Evolutionary conservation across 2,329 filamentous ascomycete genomes (phyloP), one percentile per base, ranked within the genome.

Genomic region (Blastomyces emzantsi): DNA sequence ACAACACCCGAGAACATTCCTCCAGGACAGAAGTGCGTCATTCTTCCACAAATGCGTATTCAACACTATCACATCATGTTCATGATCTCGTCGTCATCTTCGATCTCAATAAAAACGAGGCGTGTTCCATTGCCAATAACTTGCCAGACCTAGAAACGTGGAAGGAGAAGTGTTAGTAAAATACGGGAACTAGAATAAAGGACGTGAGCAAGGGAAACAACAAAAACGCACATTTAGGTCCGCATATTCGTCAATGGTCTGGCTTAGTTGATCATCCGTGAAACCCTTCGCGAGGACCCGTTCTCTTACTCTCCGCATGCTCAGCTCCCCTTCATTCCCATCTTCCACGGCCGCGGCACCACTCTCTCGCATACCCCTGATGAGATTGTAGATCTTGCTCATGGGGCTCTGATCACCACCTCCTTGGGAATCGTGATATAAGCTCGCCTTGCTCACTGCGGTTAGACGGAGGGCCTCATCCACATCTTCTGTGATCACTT

Each of bases 201-300:
- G 6, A 30, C 7, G 15, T 9, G 33, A 51, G 47, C 30, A 39
- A 59, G 61, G 30, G 61, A 9, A 43, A 63, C 51, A 61, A n/a
- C 1, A 63, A 72, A 72, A 68, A 88, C 92, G 90, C 81, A 97
- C 94, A 80, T 96, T 90, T 66, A 96, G 79, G 68, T 85, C 81
- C 2, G 90, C 87, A 77, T 99, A 97, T 80, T 96, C 93, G 66
- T 96, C 88, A 73, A 99, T 82, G 25, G 92, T 88, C 69, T 85
- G 84, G 72, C 90, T 83, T 79, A 96, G 92, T 76, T 99, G 92
- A 76, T 97, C 91, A 68, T 92, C 88, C 0, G 93, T 99, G 76
- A 97, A 99, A 2, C 94, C 94, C 83, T 96, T 97, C 62, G 92
- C 94, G 70, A 97, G 83, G 39, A 99, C 92, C 68, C 94, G 81